Evolutionary conservation across 495 filamentous ascomycete species (phyloP), one percentile per base, ranked within the genome.

Genomic region (Trichoderma virens): DNA sequence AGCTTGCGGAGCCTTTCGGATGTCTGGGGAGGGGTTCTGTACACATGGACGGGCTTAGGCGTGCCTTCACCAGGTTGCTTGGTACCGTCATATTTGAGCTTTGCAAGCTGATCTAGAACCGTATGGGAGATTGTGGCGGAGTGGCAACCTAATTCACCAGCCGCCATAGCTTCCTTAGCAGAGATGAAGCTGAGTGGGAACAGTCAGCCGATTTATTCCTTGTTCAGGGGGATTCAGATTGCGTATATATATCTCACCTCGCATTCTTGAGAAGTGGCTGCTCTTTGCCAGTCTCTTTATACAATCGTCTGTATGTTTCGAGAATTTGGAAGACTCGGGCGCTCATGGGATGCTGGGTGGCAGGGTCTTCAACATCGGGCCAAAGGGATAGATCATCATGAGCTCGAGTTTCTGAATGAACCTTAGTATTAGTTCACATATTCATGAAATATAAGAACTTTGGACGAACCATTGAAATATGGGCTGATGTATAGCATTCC

Each of bases 181-280:
- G 62, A 65, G 31, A 69, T 65, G 60, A 75, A 75, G 71, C 73
- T 77, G 9, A 20, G 43, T 7, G 16, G 25, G 11, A 56, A 14
- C 23, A 54, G 47, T 56, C 25, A 56, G 51, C 25, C 45, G n/a
- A 51, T 51, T 16, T 16, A 20, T 14, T 41, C 11, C 13, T 11
- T 18, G 38, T 41, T 41, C 5, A n/a, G 11, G 38, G 11, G 11
- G 13, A 4, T 41, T 41, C 38, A 8, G 38, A 18, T 41, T 41
- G 14, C 45, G 34, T 25, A 30, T n/a, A n/a, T n/a, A n/a, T 56
- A 14, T 34, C 60, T 5, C 65, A 69, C 67, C 67, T 70, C 6
- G 68, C 76, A 61, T 73, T 71, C 64, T 77, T 78, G 30, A 80
- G 67, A 35, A 77, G 67, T 31, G 75, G 76, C 66, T 80, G 75